Conservation (phyloP, 495 filamentous ascomycete genomes). For the Jackrogersella minutella region DNA sequence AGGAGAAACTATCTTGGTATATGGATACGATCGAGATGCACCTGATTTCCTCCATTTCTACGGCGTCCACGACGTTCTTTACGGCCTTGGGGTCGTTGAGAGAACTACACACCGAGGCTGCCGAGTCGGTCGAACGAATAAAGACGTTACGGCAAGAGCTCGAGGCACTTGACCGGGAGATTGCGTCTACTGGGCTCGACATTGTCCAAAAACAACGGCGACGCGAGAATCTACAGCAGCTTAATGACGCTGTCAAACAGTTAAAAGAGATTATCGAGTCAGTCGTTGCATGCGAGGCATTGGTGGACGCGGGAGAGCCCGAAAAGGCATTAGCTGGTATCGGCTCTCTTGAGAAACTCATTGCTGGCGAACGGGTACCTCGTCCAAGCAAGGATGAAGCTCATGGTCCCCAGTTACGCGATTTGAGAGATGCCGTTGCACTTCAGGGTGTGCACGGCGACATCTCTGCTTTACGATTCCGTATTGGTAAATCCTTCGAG, state of each 20-base stretch:
- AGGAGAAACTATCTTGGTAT: conserved; percentile 99
- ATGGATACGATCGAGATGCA: conserved; percentile 99
- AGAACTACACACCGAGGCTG: conserved; percentile 90
- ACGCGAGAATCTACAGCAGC: conserved; percentile 82
- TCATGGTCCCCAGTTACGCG: conserved; percentile 55
- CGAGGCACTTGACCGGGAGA: conserved; percentile 79
- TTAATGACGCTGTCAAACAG: conserved; percentile 84
- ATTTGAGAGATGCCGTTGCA: conserved; percentile 80
- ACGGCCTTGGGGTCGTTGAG: conserved; percentile 89
- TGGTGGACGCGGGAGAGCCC: conserved; percentile 82
- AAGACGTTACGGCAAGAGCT: conserved; percentile 81
- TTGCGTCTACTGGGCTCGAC: conserved; percentile 86
- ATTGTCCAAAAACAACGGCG: conserved; percentile 82
- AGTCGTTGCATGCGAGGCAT: conserved; percentile 76
- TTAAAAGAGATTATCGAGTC: conserved; percentile 79
- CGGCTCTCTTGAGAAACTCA: conserved; percentile 77
- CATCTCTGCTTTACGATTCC: conserved; percentile 73
- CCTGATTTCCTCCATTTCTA: conserved; percentile 94
- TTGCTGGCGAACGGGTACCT: conserved; percentile 62
- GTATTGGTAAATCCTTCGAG: conserved; percentile 89
- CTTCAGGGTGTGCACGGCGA: conserved; percentile 82
- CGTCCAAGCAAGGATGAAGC: conserved; percentile 44
- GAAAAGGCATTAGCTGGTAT: conserved; percentile 80
- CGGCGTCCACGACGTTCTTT: conserved; percentile 95
- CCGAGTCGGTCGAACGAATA: conserved; percentile 88